Evolutionary conservation across 805 yeast species (phyloP), one percentile per base, ranked within the genome.

Genomic region (Grigorovia humatica): DNA sequence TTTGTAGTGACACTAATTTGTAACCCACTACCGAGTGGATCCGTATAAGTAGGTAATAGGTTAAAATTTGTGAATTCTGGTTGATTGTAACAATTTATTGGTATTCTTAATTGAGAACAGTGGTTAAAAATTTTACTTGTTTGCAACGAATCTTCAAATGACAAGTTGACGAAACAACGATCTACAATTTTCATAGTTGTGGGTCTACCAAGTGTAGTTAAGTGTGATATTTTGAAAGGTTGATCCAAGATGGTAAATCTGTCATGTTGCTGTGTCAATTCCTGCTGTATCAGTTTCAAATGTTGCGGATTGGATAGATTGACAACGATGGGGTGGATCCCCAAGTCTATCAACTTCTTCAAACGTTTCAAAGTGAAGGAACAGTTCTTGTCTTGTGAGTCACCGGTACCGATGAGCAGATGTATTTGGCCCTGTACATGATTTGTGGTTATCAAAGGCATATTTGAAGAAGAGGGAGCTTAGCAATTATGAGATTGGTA

Each of bases 1-100:
- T 82, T 78, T 0, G 97, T 90, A 2, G 91, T 81, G 9, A 90
- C 79, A 0, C 96, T 95, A 49, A 90, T 58, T 65, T 86, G 91
- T 67, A 90, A 80, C 1, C 71, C 71, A 48, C 70, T 67, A 18
- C 62, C 60, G 49, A 78, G 80, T 7, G 95, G 93, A 52, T 82
- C 81, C 1, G 73, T 70, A 61, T 78, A 79, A 0, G 90, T 80
- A 0, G 96, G 85, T 20, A 88, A 71, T 50, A 88, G 66, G 0
- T 91, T 79, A 64, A 90, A 90, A 0, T 90, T 80, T 51, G 93
- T 85, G 27, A 76, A 72, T 35, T 81, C 81, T 0, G 89, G 81
- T 15, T 80, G 76, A 56, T 88, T 96, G 0, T 85, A 76, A 0
- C 86, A 83, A 62, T 88, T 89, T 46, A 91, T 74, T 0, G 97